Conservation (phyloP, 2,329 filamentous ascomycete species). For the Monosporascus sp. region DNA sequence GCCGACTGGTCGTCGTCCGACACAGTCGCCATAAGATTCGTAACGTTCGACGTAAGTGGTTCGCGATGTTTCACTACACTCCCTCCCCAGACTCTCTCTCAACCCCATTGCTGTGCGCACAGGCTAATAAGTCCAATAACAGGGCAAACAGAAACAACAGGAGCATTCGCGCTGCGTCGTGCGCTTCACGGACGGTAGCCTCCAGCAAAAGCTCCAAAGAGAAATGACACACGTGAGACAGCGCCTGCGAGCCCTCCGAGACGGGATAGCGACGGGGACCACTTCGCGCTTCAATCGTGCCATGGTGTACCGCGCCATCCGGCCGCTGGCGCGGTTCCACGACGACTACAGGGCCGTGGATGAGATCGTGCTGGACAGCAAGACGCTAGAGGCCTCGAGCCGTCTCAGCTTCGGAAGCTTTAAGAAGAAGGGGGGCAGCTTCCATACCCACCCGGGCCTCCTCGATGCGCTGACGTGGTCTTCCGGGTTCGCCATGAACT, state of each 20-base stretch:
- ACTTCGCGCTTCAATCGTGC: slow-evolving; percentile 40
- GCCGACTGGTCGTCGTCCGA: slow-evolving; percentile 36
- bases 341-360: slow-evolving; percentile 22
- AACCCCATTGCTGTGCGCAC: background rate
- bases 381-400: slow-evolving; percentile 15
- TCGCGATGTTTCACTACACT: background rate
- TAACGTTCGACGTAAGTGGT: slow-evolving; percentile 12
- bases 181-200: slow-evolving; percentile 12
- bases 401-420: slow-evolving; percentile 8
- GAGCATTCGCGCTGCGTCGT: slow-evolving; percentile 16
- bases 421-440: slow-evolving; percentile 10
- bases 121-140: background rate
- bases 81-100: too few species aligned
- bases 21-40: slow-evolving; percentile 34
- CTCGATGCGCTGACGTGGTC: slow-evolving; percentile 15
- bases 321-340: slow-evolving; percentile 22
- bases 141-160: slow-evolving; percentile 8
- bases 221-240: slow-evolving; percentile 4
- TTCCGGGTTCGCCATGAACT: slow-evolving; percentile 19
- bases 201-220: slow-evolving; percentile 10
- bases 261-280: slow-evolving; percentile 7
- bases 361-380: slow-evolving; percentile 25
- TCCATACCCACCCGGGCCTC: slow-evolving; percentile 16
- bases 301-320: slow-evolving; percentile 21
- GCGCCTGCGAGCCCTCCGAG: slow-evolving; percentile 14